Percentiles rank a stretch among this genome's conserved stretches.
Conservation (phyloP, 2,329 filamentous ascomycete genomes). For the Paraconiothyrium brasiliense region DNA sequence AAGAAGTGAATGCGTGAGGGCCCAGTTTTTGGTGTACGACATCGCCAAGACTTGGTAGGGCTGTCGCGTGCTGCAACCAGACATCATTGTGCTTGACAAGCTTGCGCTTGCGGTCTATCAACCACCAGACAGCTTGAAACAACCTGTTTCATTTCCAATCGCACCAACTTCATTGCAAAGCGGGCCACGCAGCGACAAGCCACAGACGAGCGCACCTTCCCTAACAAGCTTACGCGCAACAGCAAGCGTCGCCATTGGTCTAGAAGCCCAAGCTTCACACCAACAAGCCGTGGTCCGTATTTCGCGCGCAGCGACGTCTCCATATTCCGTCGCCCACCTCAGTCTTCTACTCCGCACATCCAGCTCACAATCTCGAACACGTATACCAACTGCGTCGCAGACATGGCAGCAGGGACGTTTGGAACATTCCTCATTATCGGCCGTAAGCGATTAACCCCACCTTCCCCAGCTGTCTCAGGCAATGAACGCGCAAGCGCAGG, state of each 20-base stretch:
- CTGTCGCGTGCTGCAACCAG: slow-evolving; percentile 11
- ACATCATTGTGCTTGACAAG: slow-evolving; percentile 10
- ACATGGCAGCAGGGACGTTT: slow-evolving; percentile 68
- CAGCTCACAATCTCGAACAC: slow-evolving; percentile 19
- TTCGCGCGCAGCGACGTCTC: slow-evolving; percentile 19
- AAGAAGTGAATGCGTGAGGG: neutral
- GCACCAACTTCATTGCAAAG: slow-evolving; percentile 2
- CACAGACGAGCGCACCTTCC: slow-evolving; percentile 38
- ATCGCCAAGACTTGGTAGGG: neutral
- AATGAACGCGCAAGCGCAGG: neutral
- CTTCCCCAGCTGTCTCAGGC: slow-evolving; percentile 15
- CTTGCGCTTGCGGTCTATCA: neutral
- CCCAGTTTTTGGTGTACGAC: neutral
- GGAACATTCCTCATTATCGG: slow-evolving; percentile 97
- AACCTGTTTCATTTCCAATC: slow-evolving; percentile 10
- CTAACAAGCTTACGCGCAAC: slow-evolving; percentile 36
- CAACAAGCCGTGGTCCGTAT: slow-evolving; percentile 24
- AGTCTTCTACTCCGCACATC: slow-evolving; percentile 7
- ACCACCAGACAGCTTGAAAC: neutral
- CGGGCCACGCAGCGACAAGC: slow-evolving; percentile 15
- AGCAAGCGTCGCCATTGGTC: slow-evolving; percentile 28
- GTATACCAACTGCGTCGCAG: slow-evolving; percentile 20
- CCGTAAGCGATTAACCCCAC: slow-evolving; percentile 68
- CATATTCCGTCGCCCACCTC: slow-evolving; percentile 18
- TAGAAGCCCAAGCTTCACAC: slow-evolving; percentile 35